Conservation (phyloP, 345 rosid species). For the Linum lewisii region DNA sequence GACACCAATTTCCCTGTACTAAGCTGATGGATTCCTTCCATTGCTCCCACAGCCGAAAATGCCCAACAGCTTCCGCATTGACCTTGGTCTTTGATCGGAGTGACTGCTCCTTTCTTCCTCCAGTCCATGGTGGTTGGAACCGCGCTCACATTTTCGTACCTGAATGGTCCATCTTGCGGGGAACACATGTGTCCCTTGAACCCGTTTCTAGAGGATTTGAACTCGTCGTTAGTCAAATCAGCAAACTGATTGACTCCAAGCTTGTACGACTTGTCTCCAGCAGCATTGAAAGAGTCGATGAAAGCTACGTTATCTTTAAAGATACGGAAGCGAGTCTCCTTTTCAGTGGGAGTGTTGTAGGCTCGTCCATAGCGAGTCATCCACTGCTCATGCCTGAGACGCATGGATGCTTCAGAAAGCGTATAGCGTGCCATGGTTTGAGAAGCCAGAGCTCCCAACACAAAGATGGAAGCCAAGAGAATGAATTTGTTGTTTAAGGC, state of each 20-base stretch:
- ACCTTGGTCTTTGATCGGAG: too few species aligned
- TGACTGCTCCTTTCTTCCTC: too few species aligned
- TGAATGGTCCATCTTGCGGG: too few species aligned
- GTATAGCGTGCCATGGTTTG: not conserved
- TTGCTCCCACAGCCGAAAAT: too few species aligned
- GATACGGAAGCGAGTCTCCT: not conserved
- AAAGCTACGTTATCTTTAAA: not conserved
- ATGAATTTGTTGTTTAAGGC: not conserved
- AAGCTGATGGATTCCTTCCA: too few species aligned
- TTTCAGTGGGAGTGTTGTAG: not conserved
- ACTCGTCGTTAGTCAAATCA: too few species aligned
- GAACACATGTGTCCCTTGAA: too few species aligned
- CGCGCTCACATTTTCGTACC: too few species aligned
- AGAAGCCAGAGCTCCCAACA: not conserved
- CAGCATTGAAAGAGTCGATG: not conserved
- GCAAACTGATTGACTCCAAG: not conserved
- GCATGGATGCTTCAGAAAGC: not conserved
- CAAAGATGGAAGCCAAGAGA: not conserved
- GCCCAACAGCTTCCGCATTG: too few species aligned
- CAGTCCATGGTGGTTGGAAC: too few species aligned
- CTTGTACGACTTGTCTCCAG: not conserved
- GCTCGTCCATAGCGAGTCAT: not conserved
- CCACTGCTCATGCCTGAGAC: not conserved
- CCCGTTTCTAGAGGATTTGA: too few species aligned
- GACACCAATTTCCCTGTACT: too few species aligned